phyloP scores from a whole-genome alignment of 306 rosid species.

The Quercus alba region DNA sequence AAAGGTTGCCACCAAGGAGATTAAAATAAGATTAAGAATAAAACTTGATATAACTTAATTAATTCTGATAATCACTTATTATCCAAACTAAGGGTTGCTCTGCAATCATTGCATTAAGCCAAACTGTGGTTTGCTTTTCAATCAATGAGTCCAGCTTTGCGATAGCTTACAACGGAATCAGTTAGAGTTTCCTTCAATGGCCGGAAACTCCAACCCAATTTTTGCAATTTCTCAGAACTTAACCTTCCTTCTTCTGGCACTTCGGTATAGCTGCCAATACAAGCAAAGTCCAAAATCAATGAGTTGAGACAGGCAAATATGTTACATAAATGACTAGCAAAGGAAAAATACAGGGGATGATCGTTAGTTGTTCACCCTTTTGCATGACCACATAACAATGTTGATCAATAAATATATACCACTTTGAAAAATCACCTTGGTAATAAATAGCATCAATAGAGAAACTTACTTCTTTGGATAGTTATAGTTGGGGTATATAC shows the following conservation, averaged over 20 bases:
- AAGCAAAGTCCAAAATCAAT: not conserved
- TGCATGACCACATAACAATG: not conserved
- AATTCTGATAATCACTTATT: no score
- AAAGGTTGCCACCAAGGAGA: no score
- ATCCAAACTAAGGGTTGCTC: no score
- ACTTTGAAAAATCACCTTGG: not conserved
- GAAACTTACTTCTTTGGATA: no score
- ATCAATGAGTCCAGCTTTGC: slow-evolving; percentile 27
- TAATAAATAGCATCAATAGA: no score
- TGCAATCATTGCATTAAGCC: not conserved
- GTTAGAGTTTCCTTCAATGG: slow-evolving; percentile 50
- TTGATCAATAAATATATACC: not conserved
- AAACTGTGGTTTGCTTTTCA: not conserved
- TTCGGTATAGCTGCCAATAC: slow-evolving; percentile 39
- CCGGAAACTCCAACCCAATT: slow-evolving; percentile 58
- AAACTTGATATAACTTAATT: no score
- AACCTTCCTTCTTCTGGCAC: slow-evolving; percentile 9
- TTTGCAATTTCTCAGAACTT: slow-evolving; percentile 51
- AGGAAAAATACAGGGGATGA: not conserved
- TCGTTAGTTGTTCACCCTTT: not conserved
- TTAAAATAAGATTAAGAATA: no score
- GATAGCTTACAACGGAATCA: slow-evolving; percentile 56
- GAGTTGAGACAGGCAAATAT: not conserved
- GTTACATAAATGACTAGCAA: not conserved
- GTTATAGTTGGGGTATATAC: no score